Evolutionary conservation across 202 grass and related monocot genomes (phyloP), one percentile per base, ranked within the genome.

Genomic region (Zoysia matrella): DNA sequence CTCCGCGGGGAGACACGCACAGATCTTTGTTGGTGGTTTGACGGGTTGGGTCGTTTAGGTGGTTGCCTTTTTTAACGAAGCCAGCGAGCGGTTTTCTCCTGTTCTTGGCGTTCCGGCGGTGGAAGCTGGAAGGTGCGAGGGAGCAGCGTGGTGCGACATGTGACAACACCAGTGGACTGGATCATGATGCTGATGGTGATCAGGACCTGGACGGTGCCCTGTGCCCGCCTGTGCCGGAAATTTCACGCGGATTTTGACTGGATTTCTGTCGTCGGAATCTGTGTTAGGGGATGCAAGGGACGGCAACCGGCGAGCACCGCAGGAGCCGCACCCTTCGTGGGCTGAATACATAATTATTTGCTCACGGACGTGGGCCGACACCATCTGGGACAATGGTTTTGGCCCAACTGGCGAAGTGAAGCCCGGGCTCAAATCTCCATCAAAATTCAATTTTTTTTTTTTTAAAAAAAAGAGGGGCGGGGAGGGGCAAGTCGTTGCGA

Each of bases 11-110:
- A 22, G 2, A 42, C 49, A 36, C 7, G 58, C 7, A 58, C 54
- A 39, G 60, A 84, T 54, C 22, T 53, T 75, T 2, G 53, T 52
- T 40, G 74, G 82, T 72, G 52, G 18, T 60, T 36, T 36, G 30
- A 36, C 30, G 30, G 41, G 6, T 13, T 36, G 3, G 64, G 14
- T 69, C 30, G 30, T 36, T 36, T 36, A 36, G 30, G 13, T 10
- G 3, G 76, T 45, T 14, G 15, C 69, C 39, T 52, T 47, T 70
- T 80, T 43, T 49, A 58, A 49, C 64, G 49, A 14, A 12, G 47
- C 9, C 49, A 36, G 30, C 30, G 30, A 12, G 75, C 9, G 16
- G 54, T 13, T 16, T 63, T 9, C 3, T 40, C 60, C 22, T 11
- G 60, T 63, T 63, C 60, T 40, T 40, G 30, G 60, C 60, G 60